Conservation (phyloP, 768 basidiomycete genomes). For the Mycena olivaceomarginata region DNA sequence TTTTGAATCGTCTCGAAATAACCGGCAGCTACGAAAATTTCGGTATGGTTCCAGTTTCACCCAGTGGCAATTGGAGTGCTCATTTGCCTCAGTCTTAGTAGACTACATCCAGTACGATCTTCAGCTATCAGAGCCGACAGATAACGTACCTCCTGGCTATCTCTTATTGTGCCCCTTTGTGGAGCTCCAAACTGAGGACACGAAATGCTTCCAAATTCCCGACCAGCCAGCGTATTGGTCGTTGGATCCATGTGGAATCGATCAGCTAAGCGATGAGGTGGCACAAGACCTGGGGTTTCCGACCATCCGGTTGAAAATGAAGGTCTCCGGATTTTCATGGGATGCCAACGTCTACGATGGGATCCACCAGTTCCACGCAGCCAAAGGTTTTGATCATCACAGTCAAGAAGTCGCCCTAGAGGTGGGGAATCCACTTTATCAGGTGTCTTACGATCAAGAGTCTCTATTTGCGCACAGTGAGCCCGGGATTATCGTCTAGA, state of each 20-base stretch:
- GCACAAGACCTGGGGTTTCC: background rate
- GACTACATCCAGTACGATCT: background rate
- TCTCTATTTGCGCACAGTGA: too few species aligned
- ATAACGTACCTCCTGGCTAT: background rate
- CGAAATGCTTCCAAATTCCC: background rate
- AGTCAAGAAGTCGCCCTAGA: background rate
- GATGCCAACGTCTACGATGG: background rate
- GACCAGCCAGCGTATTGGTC: constrained; percentile 2
- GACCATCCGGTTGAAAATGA: background rate
- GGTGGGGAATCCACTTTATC: background rate
- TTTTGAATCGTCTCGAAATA: constrained; percentile 5
- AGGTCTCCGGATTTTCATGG: background rate
- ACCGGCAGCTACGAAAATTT: background rate
- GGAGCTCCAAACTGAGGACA: background rate
- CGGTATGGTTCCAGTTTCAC: background rate
- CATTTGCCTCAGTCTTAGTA: background rate
- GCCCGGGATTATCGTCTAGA: too few species aligned
- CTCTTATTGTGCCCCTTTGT: background rate
- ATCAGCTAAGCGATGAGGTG: background rate
- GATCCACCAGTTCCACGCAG: constrained; percentile 5
- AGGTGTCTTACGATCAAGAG: constrained; percentile 9
- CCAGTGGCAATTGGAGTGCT: background rate
- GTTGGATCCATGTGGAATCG: too few species aligned
- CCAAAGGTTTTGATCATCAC: constrained; percentile 16
- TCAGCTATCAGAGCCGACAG: background rate